phyloP scores from a whole-genome alignment of 352 stramenopile genomes.

The Phytophthora kernoviae region DNA sequence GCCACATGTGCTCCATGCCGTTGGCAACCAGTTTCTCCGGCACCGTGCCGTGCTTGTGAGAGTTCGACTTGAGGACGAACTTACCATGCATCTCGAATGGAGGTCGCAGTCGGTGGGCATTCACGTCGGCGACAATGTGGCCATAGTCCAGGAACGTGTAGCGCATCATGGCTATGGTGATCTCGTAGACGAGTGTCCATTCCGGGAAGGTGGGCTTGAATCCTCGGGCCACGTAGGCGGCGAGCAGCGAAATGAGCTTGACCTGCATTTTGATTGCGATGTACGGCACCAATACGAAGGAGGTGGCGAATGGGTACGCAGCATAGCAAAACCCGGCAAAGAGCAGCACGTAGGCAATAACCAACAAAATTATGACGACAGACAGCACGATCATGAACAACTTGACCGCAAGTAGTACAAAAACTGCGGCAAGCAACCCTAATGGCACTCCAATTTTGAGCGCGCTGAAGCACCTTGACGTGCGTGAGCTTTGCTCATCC shows the following conservation, averaged over 20 bases:
- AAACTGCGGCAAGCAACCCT: not conserved
- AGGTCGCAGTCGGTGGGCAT: slow-evolving; percentile 33
- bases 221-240: slow-evolving; percentile 15
- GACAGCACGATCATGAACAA: slow-evolving; percentile 9
- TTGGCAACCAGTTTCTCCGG: slow-evolving; percentile 32
- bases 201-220: slow-evolving; percentile 36
- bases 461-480: not conserved
- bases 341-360: slow-evolving; percentile 14
- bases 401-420: slow-evolving; percentile 11
- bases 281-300: slow-evolving; percentile 24
- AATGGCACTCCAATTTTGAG: not conserved
- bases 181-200: slow-evolving; percentile 47
- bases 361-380: slow-evolving; percentile 1
- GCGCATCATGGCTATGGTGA: slow-evolving; percentile 40
- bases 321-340: slow-evolving; percentile 25
- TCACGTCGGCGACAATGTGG: slow-evolving; percentile 29
- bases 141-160: slow-evolving; percentile 41
- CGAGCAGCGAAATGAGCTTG: slow-evolving; percentile 26
- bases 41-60: slow-evolving; percentile 21
- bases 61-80: slow-evolving; percentile 28
- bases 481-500: not conserved
- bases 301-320: slow-evolving; percentile 25
- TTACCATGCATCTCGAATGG: slow-evolving; percentile 32
- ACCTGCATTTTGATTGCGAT: slow-evolving; percentile 32
- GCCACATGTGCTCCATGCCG: slow-evolving; percentile 47